A percentile compares a stretch with the other conserved stretches of the same genome.
phyloP scores from a whole-genome alignment of 108 stramenopile genomes.

The Poteriospumella lacustris region DNA sequence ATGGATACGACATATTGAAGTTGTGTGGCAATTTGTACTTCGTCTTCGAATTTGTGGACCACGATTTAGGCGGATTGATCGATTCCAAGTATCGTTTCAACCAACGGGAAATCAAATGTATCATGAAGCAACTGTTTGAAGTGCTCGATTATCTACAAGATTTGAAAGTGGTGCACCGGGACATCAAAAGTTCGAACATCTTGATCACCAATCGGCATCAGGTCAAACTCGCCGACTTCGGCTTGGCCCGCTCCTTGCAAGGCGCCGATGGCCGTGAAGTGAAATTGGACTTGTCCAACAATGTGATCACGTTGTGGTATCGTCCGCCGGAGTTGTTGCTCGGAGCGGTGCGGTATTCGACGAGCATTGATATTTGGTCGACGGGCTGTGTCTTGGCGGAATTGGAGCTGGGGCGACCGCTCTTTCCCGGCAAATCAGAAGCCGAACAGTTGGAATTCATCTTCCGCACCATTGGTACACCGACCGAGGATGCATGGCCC shows the following conservation, averaged over 20 bases:
- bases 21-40: slow-evolving; percentile 63
- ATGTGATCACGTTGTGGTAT: slow-evolving; percentile 86
- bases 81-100: slow-evolving; percentile 12
- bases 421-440: slow-evolving; percentile 26
- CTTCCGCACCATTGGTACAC: neutral
- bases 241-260: slow-evolving; percentile 60
- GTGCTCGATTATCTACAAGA: slow-evolving; percentile 70
- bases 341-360: slow-evolving; percentile 71
- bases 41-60: slow-evolving; percentile 89
- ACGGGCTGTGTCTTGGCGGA: slow-evolving; percentile 29
- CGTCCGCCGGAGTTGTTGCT: slow-evolving; percentile 79
- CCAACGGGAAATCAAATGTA: slow-evolving; percentile 19
- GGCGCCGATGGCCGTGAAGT: neutral
- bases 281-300: slow-evolving; percentile 58
- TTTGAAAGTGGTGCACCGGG: slow-evolving; percentile 77
- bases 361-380: slow-evolving; percentile 79
- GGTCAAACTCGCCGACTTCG: slow-evolving; percentile 82
- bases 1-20: neutral
- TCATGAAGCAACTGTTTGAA: slow-evolving; percentile 60
- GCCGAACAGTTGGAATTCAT: slow-evolving; percentile 12
- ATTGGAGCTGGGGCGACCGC: slow-evolving; percentile 9
- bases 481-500: neutral
- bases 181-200: slow-evolving; percentile 84
- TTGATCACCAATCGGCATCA: slow-evolving; percentile 62
- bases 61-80: slow-evolving; percentile 59